phyloP scores from a whole-genome alignment of 2,329 filamentous ascomycete genomes.

The Trichoderma breve region DNA sequence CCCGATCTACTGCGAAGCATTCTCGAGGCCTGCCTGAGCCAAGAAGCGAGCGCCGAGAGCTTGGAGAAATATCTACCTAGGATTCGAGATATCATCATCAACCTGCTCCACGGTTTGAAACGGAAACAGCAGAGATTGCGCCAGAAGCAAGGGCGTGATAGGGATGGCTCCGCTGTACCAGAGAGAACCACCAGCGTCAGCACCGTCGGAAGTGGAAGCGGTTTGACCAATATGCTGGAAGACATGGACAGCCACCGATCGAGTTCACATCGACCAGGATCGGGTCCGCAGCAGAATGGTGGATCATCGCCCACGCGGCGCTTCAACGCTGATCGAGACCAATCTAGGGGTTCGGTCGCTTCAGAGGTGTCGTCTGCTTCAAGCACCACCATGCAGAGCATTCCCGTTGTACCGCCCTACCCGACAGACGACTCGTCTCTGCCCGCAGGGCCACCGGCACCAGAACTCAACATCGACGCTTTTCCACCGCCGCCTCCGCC shows the following conservation, averaged over 20 bases:
- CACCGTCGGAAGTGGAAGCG: slow-evolving; percentile 54
- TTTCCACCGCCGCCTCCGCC: slow-evolving; percentile 68
- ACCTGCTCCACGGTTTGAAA: slow-evolving; percentile 91
- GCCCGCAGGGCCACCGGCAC: slow-evolving; percentile 39
- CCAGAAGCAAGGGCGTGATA: slow-evolving; percentile 58
- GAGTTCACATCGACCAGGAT: slow-evolving; percentile 35
- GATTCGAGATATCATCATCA: slow-evolving; percentile 98
- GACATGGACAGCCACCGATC: slow-evolving; percentile 57
- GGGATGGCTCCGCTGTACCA: slow-evolving; percentile 41
- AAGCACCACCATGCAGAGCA: slow-evolving; percentile 73
- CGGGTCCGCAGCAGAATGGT: slow-evolving; percentile 29
- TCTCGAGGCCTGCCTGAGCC: slow-evolving; percentile 91
- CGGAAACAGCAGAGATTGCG: slow-evolving; percentile 90
- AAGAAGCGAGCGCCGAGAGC: slow-evolving; percentile 91
- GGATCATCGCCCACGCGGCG: slow-evolving; percentile 49
- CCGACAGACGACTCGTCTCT: slow-evolving; percentile 58
- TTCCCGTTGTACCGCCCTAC: slow-evolving; percentile 72
- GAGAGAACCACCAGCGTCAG: slow-evolving; percentile 58
- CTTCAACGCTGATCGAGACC: slow-evolving; percentile 49
- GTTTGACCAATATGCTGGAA: slow-evolving; percentile 56
- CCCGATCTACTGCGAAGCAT: slow-evolving; percentile 88
- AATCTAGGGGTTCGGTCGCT: slow-evolving; percentile 47
- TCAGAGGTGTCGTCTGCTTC: slow-evolving; percentile 67
- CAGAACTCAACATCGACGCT: slow-evolving; percentile 58
- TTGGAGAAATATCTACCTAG: slow-evolving; percentile 89